Conservation (phyloP, 331 rosid genomes). For the Quercus tomentella region DNA sequence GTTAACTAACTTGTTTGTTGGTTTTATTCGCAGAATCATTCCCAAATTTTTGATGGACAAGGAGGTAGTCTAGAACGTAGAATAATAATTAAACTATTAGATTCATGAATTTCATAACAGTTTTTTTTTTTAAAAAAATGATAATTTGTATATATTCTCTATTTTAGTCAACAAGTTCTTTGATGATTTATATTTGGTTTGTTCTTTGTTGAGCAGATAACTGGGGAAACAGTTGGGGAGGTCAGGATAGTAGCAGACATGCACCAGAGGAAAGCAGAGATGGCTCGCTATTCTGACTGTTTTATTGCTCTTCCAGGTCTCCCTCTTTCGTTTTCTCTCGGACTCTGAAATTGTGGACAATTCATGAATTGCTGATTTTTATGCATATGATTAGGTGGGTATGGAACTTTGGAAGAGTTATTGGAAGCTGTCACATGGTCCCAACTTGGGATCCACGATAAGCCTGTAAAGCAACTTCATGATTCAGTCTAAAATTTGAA, state of each 20-base stretch:
- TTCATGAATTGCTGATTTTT: not conserved
- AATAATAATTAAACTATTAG: too few relatives aligned
- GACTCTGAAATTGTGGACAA: not conserved
- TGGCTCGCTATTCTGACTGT: slow-evolving; percentile 62
- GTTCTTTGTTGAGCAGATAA: slow-evolving; percentile 22
- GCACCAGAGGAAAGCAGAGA: slow-evolving; percentile 66
- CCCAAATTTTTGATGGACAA: slow-evolving; percentile 43
- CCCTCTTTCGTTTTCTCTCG: not conserved
- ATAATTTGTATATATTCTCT: not conserved
- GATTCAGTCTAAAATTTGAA: not conserved
- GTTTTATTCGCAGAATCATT: slow-evolving; percentile 33
- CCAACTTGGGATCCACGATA: slow-evolving; percentile 61
- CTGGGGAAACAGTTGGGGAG: slow-evolving; percentile 60
- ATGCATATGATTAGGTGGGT: slow-evolving; percentile 35
- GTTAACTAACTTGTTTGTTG: not conserved
- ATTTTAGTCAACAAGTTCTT: too few relatives aligned
- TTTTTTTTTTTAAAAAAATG: not conserved
- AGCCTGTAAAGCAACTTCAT: slow-evolving; percentile 36
- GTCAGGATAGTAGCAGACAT: slow-evolving; percentile 51
- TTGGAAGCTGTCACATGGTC: slow-evolving; percentile 61
- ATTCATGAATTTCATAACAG: too few relatives aligned
- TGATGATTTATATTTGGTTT: not conserved
- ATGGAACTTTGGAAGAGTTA: slow-evolving; percentile 56
- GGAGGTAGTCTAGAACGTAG: slow-evolving; percentile 25
- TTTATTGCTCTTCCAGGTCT: slow-evolving; percentile 63